Evolutionary conservation across 192 early-diverging fungal species (phyloP), one percentile per base, ranked within the genome.

Genomic region (Linnemannia exigua): DNA sequence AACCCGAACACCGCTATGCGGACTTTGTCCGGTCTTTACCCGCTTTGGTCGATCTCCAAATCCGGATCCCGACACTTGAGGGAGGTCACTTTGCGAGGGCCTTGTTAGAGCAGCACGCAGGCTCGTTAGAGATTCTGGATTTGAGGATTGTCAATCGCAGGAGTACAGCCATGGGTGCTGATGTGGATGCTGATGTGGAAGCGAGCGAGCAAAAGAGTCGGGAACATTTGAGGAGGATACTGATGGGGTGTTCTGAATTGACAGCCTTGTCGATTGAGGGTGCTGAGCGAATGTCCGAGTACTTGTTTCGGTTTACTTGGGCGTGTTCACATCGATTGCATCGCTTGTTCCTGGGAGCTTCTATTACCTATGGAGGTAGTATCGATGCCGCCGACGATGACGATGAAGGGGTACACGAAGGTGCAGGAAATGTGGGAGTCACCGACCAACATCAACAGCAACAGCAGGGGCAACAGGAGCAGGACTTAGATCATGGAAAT

Each of bases 251-350:
- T 72, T 70, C 70, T 0, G 69, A 67, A 28, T 44, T 79, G 15
- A 79, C 77, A 12, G 77, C 77, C 7, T 41, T 79, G 17, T 79
- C 77, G n/a, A 79, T 79, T 36, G 77, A 79, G 7, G 77, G 77
- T 9, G 41, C 77, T 0, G 36, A 54, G 38, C 58, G 69, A 1
- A 67, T 52, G 51, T n/a, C 69, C 5, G 22, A 35, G 6, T 50
- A 71, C 22, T 52, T 79, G 66, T 79, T 79, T 37, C 54, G 51
- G n/a, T 79, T 71, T 35, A 47, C 52, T n/a, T 79, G 77, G 77
- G 77, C 77, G 2, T 79, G 77, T 71, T 37, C 58, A 12, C 58
- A n/a, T 63, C 68, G 69, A 14, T 19, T 79, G 37, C 50, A 58
- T 7, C 77, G 77, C 5, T 25, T 79, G 35, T 77, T 67, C 46